Evolutionary conservation across 768 basidiomycete genomes (phyloP), one percentile per base, ranked within the genome.

Genomic region (Trametes maxima): DNA sequence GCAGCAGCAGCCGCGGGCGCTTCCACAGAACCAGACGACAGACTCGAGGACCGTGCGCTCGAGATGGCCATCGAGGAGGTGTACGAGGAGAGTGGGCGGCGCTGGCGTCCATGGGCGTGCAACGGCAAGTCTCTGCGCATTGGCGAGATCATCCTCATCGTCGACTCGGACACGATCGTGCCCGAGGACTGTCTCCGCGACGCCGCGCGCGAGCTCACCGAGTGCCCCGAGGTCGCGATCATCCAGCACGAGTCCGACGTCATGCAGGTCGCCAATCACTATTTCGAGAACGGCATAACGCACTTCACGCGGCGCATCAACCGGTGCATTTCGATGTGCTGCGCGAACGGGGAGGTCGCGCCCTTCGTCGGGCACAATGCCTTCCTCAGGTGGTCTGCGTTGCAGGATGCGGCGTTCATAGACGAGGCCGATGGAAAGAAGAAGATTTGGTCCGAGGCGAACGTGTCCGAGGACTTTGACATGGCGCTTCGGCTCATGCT

Each of bases 171-270:
- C 70, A 87, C 88, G 17, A 77, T 90, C 60, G 86, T 90, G 19
- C 91, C 92, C 5, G 90, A 89, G 78, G 94, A 95, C 71, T 95
- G 92, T 71, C 87, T 96, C 72, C 82, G 92, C 57, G 93, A 95
- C 76, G 94, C 94, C 0, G 93, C 92, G 5, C 85, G 90, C 40
- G 94, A 96, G 71, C 80, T 96, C 60, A 77, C 84, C 17, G 88
- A 89, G 73, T 88, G 88, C 65, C 92, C 90, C 0, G 88, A 93
- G 45, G 85, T 94, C 35, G 92, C 86, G 1, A 93, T 96, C 75
- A 89, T 96, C 54, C 94, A 95, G 70, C 94, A 96, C 70, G 90
- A 90, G 68, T 92, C 90, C 85, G 90, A 92, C 67, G 92, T 95
- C 66, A 92, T 94, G 88, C 91, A 95, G 73, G 92, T 94, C 57